Evolutionary conservation across 2,329 filamentous ascomycete genomes (phyloP).

Genomic region (Dactylonectria macrodidyma): DNA sequence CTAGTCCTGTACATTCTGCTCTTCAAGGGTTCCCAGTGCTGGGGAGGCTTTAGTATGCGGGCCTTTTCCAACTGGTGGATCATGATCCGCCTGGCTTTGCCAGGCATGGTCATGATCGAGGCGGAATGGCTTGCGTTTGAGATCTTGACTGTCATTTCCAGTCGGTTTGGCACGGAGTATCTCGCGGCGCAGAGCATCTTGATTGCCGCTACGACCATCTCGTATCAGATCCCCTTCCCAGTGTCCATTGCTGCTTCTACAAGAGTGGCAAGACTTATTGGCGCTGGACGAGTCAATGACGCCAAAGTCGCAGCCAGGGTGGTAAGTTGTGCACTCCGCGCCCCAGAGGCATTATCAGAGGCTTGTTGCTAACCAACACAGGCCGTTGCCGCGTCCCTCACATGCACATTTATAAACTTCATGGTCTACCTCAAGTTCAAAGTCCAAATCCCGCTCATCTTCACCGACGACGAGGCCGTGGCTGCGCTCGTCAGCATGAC

Average conservation of each 20-base stretch:
- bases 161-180: conserved; percentile 82
- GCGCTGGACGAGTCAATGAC: conserved; percentile 84
- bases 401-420: not conserved
- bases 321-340: conserved; percentile 56
- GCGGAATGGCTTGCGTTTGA: conserved; percentile 96
- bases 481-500: conserved; percentile 78
- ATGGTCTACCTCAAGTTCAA: not conserved
- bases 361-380: conserved; percentile 63
- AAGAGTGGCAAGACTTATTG: conserved; percentile 91
- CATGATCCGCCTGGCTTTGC: conserved; percentile 90
- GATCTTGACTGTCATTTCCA: conserved; percentile 84
- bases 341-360: too few relatives aligned
- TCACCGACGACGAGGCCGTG: conserved; percentile 82
- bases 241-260: conserved; percentile 91
- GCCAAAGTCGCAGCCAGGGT: conserved; percentile 86
- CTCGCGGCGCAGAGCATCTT: conserved; percentile 92
- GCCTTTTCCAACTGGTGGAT: conserved; percentile 81
- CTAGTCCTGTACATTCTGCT: conserved; percentile 84
- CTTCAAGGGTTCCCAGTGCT: conserved; percentile 82
- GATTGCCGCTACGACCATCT: conserved; percentile 81
- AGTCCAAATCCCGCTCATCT: conserved; percentile 82
- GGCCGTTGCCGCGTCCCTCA: conserved; percentile 68
- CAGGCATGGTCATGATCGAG: conserved; percentile 93
- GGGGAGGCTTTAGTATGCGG: conserved; percentile 82
- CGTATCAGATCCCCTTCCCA: conserved; percentile 93